Conservation (phyloP, 768 basidiomycete genomes). For the Collybia sordida region DNA sequence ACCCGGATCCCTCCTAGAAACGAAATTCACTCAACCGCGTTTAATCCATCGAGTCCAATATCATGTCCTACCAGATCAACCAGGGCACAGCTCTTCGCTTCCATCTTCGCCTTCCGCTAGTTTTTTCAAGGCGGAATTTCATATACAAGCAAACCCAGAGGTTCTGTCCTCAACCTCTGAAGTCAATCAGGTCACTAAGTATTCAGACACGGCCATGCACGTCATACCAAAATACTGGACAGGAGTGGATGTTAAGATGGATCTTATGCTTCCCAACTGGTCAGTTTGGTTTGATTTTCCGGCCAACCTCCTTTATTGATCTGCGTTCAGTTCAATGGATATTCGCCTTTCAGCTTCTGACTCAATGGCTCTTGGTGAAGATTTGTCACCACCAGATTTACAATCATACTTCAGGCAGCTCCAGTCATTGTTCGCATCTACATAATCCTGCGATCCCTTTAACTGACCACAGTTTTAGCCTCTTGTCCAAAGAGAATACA, state of each 20-base stretch:
- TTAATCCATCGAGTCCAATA: constrained; percentile 51
- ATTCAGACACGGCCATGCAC: constrained; percentile 10
- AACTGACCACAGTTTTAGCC: constrained; percentile 25
- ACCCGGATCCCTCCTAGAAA: constrained; percentile 10
- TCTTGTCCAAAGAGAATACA: constrained; percentile 23
- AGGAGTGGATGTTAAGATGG: constrained; percentile 37
- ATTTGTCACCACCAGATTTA: constrained; percentile 40
- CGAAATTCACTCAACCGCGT: constrained; percentile 20
- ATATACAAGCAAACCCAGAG: no score
- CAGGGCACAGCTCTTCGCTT: not conserved
- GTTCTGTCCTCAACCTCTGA: not conserved
- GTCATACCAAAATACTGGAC: constrained; percentile 26
- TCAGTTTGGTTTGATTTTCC: constrained; percentile 17
- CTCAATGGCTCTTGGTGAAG: constrained; percentile 20
- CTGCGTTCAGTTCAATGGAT: constrained; percentile 52
- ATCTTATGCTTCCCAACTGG: constrained; percentile 62
- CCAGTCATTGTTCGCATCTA: constrained; percentile 39
- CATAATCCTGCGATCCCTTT: not conserved
- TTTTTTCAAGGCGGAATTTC: no score
- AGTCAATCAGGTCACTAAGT: constrained; percentile 11
- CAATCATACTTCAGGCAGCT: constrained; percentile 39
- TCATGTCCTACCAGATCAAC: constrained; percentile 25
- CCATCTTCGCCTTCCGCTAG: not conserved
- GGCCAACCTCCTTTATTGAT: not conserved
- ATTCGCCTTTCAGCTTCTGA: constrained; percentile 47